Evolutionary conservation across 768 basidiomycete species (phyloP).

Genomic region (Strobilomyces dryophilus): DNA sequence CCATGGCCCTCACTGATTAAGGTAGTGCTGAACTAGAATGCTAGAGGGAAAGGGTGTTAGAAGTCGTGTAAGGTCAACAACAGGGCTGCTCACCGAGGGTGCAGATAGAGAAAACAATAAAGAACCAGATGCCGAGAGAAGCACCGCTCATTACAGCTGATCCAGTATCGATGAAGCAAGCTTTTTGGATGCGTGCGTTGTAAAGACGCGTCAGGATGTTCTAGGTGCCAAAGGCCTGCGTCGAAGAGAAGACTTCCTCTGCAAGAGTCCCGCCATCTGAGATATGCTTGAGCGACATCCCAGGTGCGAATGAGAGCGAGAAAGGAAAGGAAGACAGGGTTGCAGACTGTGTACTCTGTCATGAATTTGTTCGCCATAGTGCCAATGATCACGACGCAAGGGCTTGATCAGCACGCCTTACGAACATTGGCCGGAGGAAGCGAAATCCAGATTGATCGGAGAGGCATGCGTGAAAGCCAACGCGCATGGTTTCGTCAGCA

Average conservation of each 20-base stretch:
- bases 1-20: slow-evolving; percentile 62
- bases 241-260: no score
- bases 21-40: slow-evolving; percentile 87
- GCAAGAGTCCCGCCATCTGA: no score
- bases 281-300: no score
- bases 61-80: background rate
- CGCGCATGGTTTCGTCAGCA: slow-evolving; percentile 82
- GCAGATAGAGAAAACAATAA: slow-evolving; percentile 74
- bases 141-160: slow-evolving; percentile 57
- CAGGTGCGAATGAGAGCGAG: no score
- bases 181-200: slow-evolving; percentile 51
- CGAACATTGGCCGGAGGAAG: slow-evolving; percentile 66
- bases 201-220: slow-evolving; percentile 59
- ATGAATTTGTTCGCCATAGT: slow-evolving; percentile 66
- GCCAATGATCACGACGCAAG: slow-evolving; percentile 76
- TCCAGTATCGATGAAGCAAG: slow-evolving; percentile 51
- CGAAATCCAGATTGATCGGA: slow-evolving; percentile 72
- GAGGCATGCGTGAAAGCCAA: slow-evolving; percentile 88
- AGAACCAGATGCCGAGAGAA: slow-evolving; percentile 74
- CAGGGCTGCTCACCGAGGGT: slow-evolving; percentile 46
- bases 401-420: slow-evolving; percentile 73
- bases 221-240: slow-evolving; percentile 86
- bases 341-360: slow-evolving; percentile 61
- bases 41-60: slow-evolving; percentile 32
- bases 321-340: background rate